phyloP scores from a whole-genome alignment of 1,284 basidiomycete species.

The Naganishia sp. region DNA sequence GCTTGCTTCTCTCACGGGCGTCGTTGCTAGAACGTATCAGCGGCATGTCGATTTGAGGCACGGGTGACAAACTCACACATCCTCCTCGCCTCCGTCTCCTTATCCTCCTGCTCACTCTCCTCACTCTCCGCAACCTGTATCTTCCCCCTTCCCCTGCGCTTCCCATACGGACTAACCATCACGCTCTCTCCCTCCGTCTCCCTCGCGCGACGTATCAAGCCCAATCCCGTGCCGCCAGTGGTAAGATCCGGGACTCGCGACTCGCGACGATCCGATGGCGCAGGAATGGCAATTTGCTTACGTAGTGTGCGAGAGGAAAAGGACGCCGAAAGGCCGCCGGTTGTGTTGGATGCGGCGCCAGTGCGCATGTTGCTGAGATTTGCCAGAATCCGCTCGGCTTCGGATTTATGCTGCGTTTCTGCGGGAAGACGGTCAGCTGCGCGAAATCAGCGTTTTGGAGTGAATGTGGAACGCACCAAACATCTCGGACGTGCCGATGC shows the following conservation, averaged over 20 bases:
- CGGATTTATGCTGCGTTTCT: constrained; percentile 24
- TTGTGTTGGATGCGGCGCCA: neutral
- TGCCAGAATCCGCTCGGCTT: constrained; percentile 28
- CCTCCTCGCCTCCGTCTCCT: neutral
- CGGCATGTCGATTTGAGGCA: neutral
- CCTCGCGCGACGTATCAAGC: constrained; percentile 1
- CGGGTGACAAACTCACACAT: neutral
- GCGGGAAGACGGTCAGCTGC: neutral
- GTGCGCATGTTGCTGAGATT: constrained; percentile 16
- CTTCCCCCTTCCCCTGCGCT: neutral
- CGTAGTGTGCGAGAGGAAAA: constrained; percentile 26
- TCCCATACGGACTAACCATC: constrained; percentile 24
- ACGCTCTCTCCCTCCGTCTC: constrained; percentile 10
- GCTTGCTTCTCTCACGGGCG: neutral
- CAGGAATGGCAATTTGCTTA: constrained; percentile 25
- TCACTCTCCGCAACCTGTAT: constrained; percentile 6
- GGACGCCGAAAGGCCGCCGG: constrained; percentile 8
- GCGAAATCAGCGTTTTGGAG: neutral
- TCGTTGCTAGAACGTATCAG: constrained; percentile 3
- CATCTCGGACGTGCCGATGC: constrained; percentile 5
- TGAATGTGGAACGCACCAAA: neutral
- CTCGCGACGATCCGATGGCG: constrained; percentile 8
- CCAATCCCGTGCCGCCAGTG: constrained; percentile 1
- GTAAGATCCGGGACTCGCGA: neutral
- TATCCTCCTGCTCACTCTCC: constrained; percentile 20